A percentile compares a stretch with the other conserved stretches of the same genome.
Evolutionary conservation across 768 basidiomycete genomes (phyloP).

Genomic region (Tulasnella sp.): DNA sequence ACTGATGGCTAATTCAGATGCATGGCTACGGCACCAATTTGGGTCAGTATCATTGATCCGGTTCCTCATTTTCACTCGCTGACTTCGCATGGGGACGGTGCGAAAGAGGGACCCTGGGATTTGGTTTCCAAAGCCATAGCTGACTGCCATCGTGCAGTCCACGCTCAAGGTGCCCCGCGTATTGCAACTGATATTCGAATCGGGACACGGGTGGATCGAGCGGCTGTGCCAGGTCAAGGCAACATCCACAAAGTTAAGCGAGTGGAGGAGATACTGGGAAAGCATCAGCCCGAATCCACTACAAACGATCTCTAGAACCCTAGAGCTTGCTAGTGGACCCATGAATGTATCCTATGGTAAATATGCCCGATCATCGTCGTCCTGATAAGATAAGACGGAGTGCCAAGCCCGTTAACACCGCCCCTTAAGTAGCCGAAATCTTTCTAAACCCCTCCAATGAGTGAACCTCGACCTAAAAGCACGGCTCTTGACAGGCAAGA

Average conservation of each 20-base stretch:
- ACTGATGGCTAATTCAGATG: slow-evolving; percentile 36
- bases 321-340: too few relatives aligned
- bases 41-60: slow-evolving; percentile 33
- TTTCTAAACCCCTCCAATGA: too few relatives aligned
- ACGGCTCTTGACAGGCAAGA: background rate
- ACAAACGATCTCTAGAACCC: too few relatives aligned
- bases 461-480: too few relatives aligned
- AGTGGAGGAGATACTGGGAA: slow-evolving; percentile 61
- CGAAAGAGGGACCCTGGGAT: slow-evolving; percentile 70
- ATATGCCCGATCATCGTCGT: too few relatives aligned
- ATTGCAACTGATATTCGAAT: slow-evolving; percentile 92
- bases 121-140: slow-evolving; percentile 79
- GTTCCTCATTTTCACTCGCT: too few relatives aligned
- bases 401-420: too few relatives aligned
- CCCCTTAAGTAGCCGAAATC: too few relatives aligned
- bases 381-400: too few relatives aligned
- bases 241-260: slow-evolving; percentile 73
- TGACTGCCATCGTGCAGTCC: slow-evolving; percentile 81
- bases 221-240: slow-evolving; percentile 47
- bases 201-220: slow-evolving; percentile 71
- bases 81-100: background rate
- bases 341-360: too few relatives aligned
- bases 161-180: slow-evolving; percentile 59
- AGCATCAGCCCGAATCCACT: too few relatives aligned
- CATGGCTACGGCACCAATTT: slow-evolving; percentile 90